A percentile compares a stretch with the other conserved stretches of the same genome.
Conservation (phyloP, 805 yeast species). For the Kregervanrija pseudodelftensis region DNA sequence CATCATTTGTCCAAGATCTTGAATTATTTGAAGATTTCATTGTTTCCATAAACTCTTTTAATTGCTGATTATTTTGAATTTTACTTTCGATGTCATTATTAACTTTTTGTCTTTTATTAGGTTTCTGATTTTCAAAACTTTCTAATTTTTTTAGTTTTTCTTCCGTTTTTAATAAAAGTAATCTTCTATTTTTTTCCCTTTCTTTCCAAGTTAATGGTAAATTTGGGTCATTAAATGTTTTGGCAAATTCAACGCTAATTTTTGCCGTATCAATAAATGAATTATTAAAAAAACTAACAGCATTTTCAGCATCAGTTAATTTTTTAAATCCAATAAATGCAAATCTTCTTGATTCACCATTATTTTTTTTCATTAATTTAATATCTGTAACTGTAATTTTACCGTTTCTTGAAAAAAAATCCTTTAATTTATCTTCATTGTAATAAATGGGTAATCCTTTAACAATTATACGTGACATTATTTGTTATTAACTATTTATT, state of each 20-base stretch:
- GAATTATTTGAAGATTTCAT: conserved; percentile 70
- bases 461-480: conserved; percentile 81
- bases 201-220: conserved; percentile 65
- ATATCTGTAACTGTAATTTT: conserved; percentile 71
- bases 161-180: conserved; percentile 40
- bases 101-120: conserved; percentile 34
- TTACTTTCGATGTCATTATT: conserved; percentile 44
- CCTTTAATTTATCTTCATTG: conserved; percentile 63
- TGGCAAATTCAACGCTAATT: conserved; percentile 75
- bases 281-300: conserved; percentile 66
- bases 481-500: background rate
- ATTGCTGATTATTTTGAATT: conserved; percentile 55
- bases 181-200: conserved; percentile 43
- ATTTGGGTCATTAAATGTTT: conserved; percentile 74
- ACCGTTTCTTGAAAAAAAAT: conserved; percentile 53
- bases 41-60: conserved; percentile 75
- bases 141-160: conserved; percentile 43
- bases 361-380: conserved; percentile 68
- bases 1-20: conserved; percentile 71
- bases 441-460: conserved; percentile 79
- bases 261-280: conserved; percentile 79
- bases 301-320: conserved; percentile 67
- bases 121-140: conserved; percentile 37
- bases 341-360: conserved; percentile 86
- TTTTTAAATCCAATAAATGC: conserved; percentile 85